Conservation (phyloP, 805 yeast species). For the Scheffersomyces lignosus region DNA sequence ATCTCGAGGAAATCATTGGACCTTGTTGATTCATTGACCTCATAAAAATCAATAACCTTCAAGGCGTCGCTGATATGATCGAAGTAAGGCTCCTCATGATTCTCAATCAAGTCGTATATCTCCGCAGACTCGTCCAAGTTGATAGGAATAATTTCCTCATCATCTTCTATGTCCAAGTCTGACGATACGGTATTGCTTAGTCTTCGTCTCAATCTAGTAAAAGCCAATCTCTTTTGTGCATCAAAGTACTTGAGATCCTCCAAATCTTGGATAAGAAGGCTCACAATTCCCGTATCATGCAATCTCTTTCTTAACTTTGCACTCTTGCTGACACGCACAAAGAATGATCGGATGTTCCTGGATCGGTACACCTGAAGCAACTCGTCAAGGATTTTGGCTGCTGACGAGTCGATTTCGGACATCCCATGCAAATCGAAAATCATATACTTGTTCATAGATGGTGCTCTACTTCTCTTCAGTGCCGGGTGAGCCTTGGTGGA, state of each 20-base stretch:
- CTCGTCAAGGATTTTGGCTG: conserved; percentile 36
- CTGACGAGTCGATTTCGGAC: conserved; percentile 43
- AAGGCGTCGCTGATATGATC: conserved; percentile 40
- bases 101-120: conserved; percentile 26
- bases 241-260: conserved; percentile 22
- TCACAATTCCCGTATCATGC: conserved; percentile 27
- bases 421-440: conserved; percentile 44
- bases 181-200: conserved; percentile 1
- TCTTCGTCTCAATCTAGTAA: conserved; percentile 2
- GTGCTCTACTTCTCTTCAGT: conserved; percentile 32
- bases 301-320: conserved; percentile 28
- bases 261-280: conserved; percentile 25
- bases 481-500: conserved; percentile 47
- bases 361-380: conserved; percentile 27
- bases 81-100: conserved; percentile 30
- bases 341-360: conserved; percentile 33
- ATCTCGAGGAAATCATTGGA: conserved; percentile 7
- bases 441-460: conserved; percentile 39
- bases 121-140: conserved; percentile 16
- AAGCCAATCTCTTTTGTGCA: conserved; percentile 12
- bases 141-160: not conserved
- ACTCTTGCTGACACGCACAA: conserved; percentile 34
- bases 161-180: not conserved
- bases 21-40: conserved; percentile 9
- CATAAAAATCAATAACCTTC: conserved; percentile 37